Conservation (phyloP, 1,284 basidiomycete genomes). For the Malassezia slooffiae region DNA sequence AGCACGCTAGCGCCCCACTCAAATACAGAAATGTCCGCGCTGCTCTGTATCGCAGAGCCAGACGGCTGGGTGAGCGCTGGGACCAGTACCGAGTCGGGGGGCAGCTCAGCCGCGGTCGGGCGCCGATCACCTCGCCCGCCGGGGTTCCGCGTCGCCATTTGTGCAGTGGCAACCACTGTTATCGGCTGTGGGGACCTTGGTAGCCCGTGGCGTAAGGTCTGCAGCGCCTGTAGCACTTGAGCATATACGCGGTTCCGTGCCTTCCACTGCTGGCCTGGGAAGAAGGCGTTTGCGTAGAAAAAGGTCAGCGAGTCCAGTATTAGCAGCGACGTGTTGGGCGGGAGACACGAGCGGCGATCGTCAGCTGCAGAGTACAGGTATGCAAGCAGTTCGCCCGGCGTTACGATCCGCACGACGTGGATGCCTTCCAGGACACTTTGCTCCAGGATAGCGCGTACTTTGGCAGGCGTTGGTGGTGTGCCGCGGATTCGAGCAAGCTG, state of each 20-base stretch:
- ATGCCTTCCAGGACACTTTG: constrained; percentile 4
- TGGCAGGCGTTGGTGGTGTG: too few relatives aligned
- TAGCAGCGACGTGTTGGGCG: constrained; percentile 11
- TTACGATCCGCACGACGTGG: constrained; percentile 5
- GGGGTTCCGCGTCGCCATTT: constrained; percentile 9
- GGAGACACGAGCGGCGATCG: constrained; percentile 6
- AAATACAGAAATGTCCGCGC: background rate
- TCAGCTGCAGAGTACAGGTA: too few relatives aligned
- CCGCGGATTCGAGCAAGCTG: too few relatives aligned
- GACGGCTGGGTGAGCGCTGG: constrained; percentile 1
- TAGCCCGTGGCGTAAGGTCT: too few relatives aligned
- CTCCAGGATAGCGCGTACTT: too few relatives aligned
- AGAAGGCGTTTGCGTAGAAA: too few relatives aligned
- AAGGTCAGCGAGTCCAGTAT: constrained; percentile 13
- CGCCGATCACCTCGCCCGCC: constrained; percentile 1
- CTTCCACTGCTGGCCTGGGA: too few relatives aligned
- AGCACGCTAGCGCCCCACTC: constrained; percentile 14
- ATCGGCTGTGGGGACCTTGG: too few relatives aligned
- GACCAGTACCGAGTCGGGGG: constrained; percentile 1
- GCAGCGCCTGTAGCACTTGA: too few relatives aligned
- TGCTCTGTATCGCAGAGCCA: background rate
- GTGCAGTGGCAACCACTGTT: constrained; percentile 7
- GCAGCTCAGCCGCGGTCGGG: background rate
- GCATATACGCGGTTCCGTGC: too few relatives aligned
- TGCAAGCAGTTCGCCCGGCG: constrained; percentile 7